Conservation (phyloP, 331 rosid genomes). For the Acacia pycnantha region DNA sequence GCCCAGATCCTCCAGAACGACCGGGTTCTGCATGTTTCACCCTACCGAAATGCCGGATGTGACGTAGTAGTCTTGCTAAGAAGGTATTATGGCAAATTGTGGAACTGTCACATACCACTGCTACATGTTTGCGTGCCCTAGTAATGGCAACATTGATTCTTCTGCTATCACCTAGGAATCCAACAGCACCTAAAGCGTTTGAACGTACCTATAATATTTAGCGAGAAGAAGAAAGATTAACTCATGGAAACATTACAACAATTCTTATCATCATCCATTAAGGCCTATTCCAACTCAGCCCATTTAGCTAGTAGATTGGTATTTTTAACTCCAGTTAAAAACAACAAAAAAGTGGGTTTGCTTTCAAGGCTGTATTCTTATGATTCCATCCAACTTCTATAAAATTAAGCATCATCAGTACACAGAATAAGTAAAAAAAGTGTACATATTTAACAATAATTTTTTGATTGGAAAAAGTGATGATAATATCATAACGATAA, state of each 20-base stretch:
- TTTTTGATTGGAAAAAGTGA: too few relatives aligned
- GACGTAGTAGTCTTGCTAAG: slow-evolving; percentile 80
- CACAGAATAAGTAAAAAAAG: not conserved
- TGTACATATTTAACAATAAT: not conserved
- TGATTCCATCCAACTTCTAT: not conserved
- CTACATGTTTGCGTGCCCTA: slow-evolving; percentile 79
- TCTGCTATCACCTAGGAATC: slow-evolving; percentile 83
- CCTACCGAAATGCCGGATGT: slow-evolving; percentile 68
- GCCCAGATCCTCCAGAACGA: slow-evolving; percentile 65
- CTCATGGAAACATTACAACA: not conserved
- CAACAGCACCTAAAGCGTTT: slow-evolving; percentile 81
- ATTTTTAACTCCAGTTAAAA: not conserved
- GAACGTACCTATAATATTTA: slow-evolving; percentile 60
- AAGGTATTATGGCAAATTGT: slow-evolving; percentile 83
- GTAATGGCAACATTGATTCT: slow-evolving; percentile 87
- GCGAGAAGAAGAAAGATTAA: not conserved
- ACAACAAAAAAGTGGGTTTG: not conserved
- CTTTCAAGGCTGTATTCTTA: not conserved
- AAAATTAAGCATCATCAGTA: not conserved
- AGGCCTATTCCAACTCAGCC: not conserved
- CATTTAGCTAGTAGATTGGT: not conserved
- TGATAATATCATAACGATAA: not conserved
- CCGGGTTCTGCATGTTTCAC: slow-evolving; percentile 81
- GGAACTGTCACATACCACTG: slow-evolving; percentile 78
- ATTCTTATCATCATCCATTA: not conserved